Conservation (phyloP, 176 grass and related monocot genomes). For the Panicum miliaceum region DNA sequence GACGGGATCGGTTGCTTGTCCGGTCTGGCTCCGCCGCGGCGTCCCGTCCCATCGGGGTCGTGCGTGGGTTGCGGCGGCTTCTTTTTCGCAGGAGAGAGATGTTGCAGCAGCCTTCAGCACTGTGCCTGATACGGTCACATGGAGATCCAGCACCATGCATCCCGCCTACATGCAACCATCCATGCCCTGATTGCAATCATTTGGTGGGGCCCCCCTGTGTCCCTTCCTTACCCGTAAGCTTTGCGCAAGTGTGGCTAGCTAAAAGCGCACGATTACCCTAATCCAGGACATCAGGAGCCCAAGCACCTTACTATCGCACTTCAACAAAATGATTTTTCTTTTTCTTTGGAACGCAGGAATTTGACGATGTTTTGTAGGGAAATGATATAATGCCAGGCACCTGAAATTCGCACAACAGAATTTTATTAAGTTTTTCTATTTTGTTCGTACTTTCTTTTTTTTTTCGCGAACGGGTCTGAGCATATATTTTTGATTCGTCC, state of each 20-base stretch:
- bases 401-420: neutral
- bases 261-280: neutral
- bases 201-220: neutral
- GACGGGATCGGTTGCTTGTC: too few species aligned
- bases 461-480: too few species aligned
- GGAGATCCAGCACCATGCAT: constrained; percentile 27
- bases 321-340: too few species aligned
- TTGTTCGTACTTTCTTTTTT: too few species aligned
- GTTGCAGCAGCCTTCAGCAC: constrained; percentile 1
- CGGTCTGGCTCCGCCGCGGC: too few species aligned
- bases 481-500: too few species aligned
- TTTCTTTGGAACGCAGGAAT: neutral
- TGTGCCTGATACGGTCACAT: neutral
- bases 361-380: neutral
- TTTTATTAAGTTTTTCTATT: too few species aligned
- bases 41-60: too few species aligned
- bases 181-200: neutral
- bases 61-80: too few species aligned
- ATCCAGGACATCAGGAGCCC: too few species aligned
- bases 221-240: neutral
- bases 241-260: neutral
- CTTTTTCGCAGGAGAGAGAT: constrained; percentile 26
- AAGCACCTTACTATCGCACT: too few species aligned
- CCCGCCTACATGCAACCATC: neutral
- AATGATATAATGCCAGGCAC: neutral